These are phyloP conservation scores for Pilaira anomala DNA, from an alignment of 192 early-diverging fungal genomes.

Conservation along the genomic window DNA sequence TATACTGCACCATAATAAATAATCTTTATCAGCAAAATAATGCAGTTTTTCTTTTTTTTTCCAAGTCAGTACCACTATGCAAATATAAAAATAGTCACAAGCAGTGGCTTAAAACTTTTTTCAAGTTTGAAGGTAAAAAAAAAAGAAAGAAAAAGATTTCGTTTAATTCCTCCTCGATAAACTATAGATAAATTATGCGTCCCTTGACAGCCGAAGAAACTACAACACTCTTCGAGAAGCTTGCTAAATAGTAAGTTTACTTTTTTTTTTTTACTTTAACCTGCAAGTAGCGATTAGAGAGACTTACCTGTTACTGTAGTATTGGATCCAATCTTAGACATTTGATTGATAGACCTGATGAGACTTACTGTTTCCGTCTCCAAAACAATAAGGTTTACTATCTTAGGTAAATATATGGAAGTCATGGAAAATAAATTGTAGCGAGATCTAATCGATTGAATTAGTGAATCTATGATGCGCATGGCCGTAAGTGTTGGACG, in stretches of 20 bases:
- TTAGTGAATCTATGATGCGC: constrained; percentile 86
- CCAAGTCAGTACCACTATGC: no score
- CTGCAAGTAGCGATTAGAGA: not conserved
- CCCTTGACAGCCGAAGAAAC: constrained; percentile 97
- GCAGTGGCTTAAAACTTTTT: no score
- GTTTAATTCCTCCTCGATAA: no score
- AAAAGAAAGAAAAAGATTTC: no score
- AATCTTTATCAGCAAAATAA: no score
- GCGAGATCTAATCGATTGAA: not conserved
- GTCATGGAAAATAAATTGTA: not conserved
- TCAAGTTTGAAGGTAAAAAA: no score
- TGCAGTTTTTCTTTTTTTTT: no score
- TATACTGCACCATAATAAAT: no score
- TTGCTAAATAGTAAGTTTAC: constrained; percentile 85
- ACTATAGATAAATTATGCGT: constrained; percentile 60
- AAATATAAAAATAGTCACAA: no score
- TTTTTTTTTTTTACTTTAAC: not conserved
- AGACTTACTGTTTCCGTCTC: constrained; percentile 94
- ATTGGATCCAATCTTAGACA: constrained; percentile 96
- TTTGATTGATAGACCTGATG: constrained; percentile 92
- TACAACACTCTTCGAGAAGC: constrained; percentile 95
- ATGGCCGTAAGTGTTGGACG: constrained; percentile 78
- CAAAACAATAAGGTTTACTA: constrained; percentile 97
- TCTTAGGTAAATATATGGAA: constrained; percentile 59
- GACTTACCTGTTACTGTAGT: constrained; percentile 36